These are phyloP conservation scores for Fusarium gaditjirri DNA, from an alignment of 2,329 filamentous ascomycete species.

Conservation along the genomic window DNA sequence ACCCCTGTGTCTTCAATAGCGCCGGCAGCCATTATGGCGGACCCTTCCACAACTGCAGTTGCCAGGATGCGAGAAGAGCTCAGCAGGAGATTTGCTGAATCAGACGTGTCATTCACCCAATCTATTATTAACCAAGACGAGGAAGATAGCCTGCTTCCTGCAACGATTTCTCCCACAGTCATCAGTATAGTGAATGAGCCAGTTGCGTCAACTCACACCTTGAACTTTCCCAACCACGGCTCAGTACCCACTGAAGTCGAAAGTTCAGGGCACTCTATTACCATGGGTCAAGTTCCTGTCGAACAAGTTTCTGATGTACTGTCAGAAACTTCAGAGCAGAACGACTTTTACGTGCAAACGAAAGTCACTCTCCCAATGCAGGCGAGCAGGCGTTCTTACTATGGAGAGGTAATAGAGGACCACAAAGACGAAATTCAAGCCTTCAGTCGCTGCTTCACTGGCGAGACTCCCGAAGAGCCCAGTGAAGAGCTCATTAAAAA, in stretches of 20 bases:
- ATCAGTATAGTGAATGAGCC: slow-evolving; percentile 48
- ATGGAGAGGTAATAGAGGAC: slow-evolving; percentile 60
- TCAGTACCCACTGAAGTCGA: slow-evolving; percentile 28
- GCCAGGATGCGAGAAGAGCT: slow-evolving; percentile 37
- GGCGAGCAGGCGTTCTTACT: slow-evolving; percentile 62
- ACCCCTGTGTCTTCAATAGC: slow-evolving; percentile 41
- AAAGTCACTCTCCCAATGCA: slow-evolving; percentile 68
- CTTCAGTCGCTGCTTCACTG: slow-evolving; percentile 57
- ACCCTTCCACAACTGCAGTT: slow-evolving; percentile 34
- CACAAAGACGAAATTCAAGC: slow-evolving; percentile 56
- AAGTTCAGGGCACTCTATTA: slow-evolving; percentile 41
- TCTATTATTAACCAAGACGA: slow-evolving; percentile 35
- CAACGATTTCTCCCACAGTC: slow-evolving; percentile 53
- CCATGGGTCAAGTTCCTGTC: slow-evolving; percentile 42
- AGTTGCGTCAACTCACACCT: slow-evolving; percentile 30
- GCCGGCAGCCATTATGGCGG: slow-evolving; percentile 43
- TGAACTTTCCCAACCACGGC: slow-evolving; percentile 36
- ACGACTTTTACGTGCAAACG: slow-evolving; percentile 51
- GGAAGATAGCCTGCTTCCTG: slow-evolving; percentile 37
- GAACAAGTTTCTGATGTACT: slow-evolving; percentile 40
- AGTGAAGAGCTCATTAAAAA: slow-evolving; percentile 53
- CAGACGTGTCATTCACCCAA: slow-evolving; percentile 28
- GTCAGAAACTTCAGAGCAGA: slow-evolving; percentile 26
- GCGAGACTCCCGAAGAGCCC: slow-evolving; percentile 53
- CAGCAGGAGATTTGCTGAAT: slow-evolving; percentile 29